These are phyloP conservation scores for Scedosporium dehoogii DNA, from an alignment of 2,329 filamentous ascomycete species.

Conservation along the genomic window DNA sequence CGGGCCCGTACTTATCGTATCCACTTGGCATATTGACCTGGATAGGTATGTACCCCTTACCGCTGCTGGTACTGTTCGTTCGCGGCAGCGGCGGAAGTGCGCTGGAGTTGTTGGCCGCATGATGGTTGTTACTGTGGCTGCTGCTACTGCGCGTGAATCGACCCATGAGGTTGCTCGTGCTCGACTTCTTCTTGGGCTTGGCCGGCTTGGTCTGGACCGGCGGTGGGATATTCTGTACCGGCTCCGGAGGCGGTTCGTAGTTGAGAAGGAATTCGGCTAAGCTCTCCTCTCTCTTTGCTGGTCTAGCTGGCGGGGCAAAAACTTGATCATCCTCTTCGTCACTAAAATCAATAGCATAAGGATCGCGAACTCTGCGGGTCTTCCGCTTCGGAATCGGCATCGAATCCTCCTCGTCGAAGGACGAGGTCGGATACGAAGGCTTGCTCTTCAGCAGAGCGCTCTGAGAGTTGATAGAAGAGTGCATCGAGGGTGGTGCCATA, in stretches of 20 bases:
- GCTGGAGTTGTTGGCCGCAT: conserved; percentile 15
- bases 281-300: conserved; percentile 46
- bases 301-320: conserved; percentile 23
- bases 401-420: conserved; percentile 40
- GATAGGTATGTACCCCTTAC: conserved; percentile 41
- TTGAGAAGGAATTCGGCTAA: conserved; percentile 65
- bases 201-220: conserved; percentile 20
- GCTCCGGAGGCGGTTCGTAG: conserved; percentile 49
- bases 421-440: conserved; percentile 21
- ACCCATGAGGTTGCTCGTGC: conserved; percentile 51
- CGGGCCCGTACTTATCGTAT: conserved; percentile 30
- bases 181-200: conserved; percentile 53
- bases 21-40: conserved; percentile 37
- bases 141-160: conserved; percentile 37
- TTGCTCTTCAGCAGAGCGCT: conserved; percentile 53
- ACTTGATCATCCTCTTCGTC: conserved; percentile 56
- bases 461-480: conserved; percentile 65
- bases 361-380: conserved; percentile 70
- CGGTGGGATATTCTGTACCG: conserved; percentile 21
- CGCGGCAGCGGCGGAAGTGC: conserved; percentile 15
- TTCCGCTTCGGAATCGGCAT: conserved; percentile 65
- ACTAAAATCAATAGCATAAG: conserved; percentile 82
- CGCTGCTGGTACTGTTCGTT: conserved; percentile 25
- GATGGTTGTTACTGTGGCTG: conserved; percentile 12
- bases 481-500: conserved; percentile 41